Evolutionary conservation across 768 basidiomycete species (phyloP), one percentile per base, ranked within the genome.

Genomic region (Naematelia encephala): DNA sequence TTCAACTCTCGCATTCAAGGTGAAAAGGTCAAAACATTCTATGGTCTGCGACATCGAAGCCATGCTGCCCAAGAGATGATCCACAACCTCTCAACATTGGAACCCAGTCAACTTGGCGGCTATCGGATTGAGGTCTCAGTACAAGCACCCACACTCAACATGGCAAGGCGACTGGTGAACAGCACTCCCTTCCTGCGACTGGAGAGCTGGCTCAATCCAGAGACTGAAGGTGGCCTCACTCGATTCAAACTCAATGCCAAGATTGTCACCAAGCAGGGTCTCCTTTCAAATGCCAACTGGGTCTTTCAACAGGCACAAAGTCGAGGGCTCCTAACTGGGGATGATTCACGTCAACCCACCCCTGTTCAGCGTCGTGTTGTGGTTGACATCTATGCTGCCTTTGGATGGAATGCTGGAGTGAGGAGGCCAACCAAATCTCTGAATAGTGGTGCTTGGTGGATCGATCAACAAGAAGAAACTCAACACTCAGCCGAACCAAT

Each of bases 51-150:
- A 44, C 42, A 34, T 27, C 49, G 59, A 28, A 47, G 49, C 13
- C 25, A 49, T 2, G 27, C 34, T 10, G 54, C 46, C 11, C 22
- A 45, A 8, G 47, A 25, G 12, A 58, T 64, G 62, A 67, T 64
- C n/a, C 59, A 67, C 44, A 44, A 43, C 43, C 59, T 67, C 13
- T 10, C 50, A 26, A 26, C 51, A 10, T 49, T 46, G 27, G 51
- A 53, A 16, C 47, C 49, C 4, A 4, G 13, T 1, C 47, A 4
- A 11, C 14, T 67, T 10, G 66, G 63, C 14, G 66, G 66, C 2
- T 67, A 61, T 46, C 19, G 63, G 50, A 61, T 67, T 16, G 63
- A 67, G 39, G 63, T 67, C 46, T 64, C 64, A 0, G 59, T 64
- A 21, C 54, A 55, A 45, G 60, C 63, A 4, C 1, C 19, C n/a